A percentile compares a stretch with the other conserved stretches of the same genome.
Conservation (phyloP, 2,329 filamentous ascomycete genomes). For the Pseudopyrenochaeta lycopersici region DNA sequence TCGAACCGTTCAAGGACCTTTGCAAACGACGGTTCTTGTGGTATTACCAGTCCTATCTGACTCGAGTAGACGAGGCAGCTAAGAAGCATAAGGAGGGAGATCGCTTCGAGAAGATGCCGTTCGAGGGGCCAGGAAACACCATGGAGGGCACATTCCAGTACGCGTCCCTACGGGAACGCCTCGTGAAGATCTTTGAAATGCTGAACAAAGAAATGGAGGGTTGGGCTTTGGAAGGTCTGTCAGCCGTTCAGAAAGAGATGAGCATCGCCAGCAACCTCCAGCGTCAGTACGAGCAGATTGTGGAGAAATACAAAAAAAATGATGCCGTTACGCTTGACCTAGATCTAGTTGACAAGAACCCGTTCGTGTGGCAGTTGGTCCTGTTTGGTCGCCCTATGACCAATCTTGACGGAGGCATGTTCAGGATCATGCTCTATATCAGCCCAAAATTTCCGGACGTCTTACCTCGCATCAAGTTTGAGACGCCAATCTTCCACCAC, state of each 20-base stretch:
- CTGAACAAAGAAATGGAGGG: slow-evolving; percentile 74
- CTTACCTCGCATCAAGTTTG: slow-evolving; percentile 83
- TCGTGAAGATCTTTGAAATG: slow-evolving; percentile 73
- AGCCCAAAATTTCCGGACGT: slow-evolving; percentile 88
- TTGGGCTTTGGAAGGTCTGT: slow-evolving; percentile 77
- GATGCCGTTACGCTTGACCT: slow-evolving; percentile 78
- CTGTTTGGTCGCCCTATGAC: slow-evolving; percentile 94
- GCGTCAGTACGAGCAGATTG: slow-evolving; percentile 84
- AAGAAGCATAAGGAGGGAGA: slow-evolving; percentile 70
- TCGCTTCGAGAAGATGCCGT: slow-evolving; percentile 82
- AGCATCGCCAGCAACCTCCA: slow-evolving; percentile 83
- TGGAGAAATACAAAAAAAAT: slow-evolving; percentile 75
- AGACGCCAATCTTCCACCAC: slow-evolving; percentile 87
- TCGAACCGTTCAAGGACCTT: slow-evolving; percentile 88
- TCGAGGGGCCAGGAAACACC: slow-evolving; percentile 77
- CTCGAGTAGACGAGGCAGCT: slow-evolving; percentile 71
- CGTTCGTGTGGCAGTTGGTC: slow-evolving; percentile 87
- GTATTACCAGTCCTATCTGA: slow-evolving; percentile 91
- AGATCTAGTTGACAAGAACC: slow-evolving; percentile 79
- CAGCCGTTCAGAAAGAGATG: slow-evolving; percentile 70
- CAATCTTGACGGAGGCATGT: slow-evolving; percentile 86
- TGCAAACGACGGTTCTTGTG: slow-evolving; percentile 93
- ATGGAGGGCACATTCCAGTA: slow-evolving; percentile 93
- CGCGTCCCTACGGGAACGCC: slow-evolving; percentile 72
- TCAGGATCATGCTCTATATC: slow-evolving; percentile 80